Evolutionary conservation across 257 asterid genomes (phyloP).

Genomic region (Linaria vulgaris): DNA sequence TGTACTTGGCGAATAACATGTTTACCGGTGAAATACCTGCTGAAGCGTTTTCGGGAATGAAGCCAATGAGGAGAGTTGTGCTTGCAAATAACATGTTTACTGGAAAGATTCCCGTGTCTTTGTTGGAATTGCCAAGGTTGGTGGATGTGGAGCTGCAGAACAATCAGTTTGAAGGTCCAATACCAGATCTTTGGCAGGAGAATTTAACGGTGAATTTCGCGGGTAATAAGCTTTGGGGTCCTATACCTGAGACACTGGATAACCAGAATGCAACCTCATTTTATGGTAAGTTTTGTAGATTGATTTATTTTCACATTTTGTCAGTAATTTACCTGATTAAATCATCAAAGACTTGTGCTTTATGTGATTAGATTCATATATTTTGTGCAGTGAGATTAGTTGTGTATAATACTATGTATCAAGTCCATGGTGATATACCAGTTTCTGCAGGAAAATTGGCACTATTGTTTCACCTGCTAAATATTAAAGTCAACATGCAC

Average conservation of each 20-base stretch:
- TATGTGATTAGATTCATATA: too few relatives aligned
- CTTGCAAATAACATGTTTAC: constrained; percentile 42
- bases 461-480: neutral
- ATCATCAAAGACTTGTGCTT: too few relatives aligned
- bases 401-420: too few relatives aligned
- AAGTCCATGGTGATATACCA: neutral
- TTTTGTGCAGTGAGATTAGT: too few relatives aligned
- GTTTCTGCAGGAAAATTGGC: neutral
- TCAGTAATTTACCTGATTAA: neutral
- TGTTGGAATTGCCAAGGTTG: constrained; percentile 46
- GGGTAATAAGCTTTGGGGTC: constrained; percentile 49
- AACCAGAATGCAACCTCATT: constrained; percentile 37
- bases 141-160: constrained; percentile 50
- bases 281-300: constrained; percentile 37
- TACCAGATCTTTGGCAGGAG: constrained; percentile 56
- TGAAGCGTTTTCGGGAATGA: constrained; percentile 52
- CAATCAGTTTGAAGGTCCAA: constrained; percentile 44
- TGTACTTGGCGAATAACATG: constrained; percentile 49
- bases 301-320: neutral
- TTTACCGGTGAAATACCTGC: constrained; percentile 56
- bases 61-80: constrained; percentile 40
- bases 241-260: constrained; percentile 39
- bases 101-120: constrained; percentile 53
- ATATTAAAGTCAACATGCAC: neutral
- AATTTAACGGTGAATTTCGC: constrained; percentile 45